Percentiles rank a stretch among this genome's conserved stretches.
Conservation (phyloP, 2,329 filamentous ascomycete species). For the Rutstroemia sydowiana region DNA sequence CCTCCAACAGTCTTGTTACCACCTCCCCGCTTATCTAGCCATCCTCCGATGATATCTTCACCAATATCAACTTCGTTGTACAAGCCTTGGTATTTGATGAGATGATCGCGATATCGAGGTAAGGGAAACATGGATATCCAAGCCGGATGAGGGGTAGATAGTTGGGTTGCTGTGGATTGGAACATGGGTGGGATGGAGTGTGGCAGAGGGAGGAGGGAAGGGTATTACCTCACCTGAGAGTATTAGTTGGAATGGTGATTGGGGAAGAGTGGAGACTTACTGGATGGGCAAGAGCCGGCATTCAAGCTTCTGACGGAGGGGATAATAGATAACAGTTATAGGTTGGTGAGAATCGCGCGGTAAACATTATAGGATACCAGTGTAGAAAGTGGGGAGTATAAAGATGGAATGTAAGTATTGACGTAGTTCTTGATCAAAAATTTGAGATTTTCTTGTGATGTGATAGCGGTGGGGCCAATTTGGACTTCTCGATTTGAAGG, state of each 20-base stretch:
- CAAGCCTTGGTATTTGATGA: slow-evolving; percentile 32
- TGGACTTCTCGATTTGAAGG: no score
- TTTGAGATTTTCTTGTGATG: no score
- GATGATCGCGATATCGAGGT: slow-evolving; percentile 33
- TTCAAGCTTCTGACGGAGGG: slow-evolving; percentile 28
- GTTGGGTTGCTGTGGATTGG: slow-evolving; percentile 35
- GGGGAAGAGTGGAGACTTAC: no score
- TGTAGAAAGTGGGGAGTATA: slow-evolving; percentile 37
- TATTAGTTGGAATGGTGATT: slow-evolving; percentile 2
- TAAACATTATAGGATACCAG: slow-evolving; percentile 32
- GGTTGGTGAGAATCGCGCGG: slow-evolving; percentile 33
- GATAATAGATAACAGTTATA: slow-evolving; percentile 31
- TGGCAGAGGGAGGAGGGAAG: slow-evolving; percentile 28
- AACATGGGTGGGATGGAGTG: slow-evolving; percentile 30
- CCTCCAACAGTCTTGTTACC: slow-evolving; percentile 36
- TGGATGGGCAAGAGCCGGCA: no score
- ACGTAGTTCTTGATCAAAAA: no score
- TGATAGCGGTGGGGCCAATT: no score
- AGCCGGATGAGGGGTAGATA: slow-evolving; percentile 32
- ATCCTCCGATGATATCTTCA: slow-evolving; percentile 36
- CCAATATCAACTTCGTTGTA: slow-evolving; percentile 40
- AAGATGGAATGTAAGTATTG: slow-evolving; percentile 35
- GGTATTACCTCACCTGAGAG: slow-evolving; percentile 26
- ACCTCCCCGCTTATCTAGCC: slow-evolving; percentile 13
- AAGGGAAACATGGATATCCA: slow-evolving; percentile 38